Evolutionary conservation across 768 basidiomycete species (phyloP).

Genomic region (Boletus speciosus): DNA sequence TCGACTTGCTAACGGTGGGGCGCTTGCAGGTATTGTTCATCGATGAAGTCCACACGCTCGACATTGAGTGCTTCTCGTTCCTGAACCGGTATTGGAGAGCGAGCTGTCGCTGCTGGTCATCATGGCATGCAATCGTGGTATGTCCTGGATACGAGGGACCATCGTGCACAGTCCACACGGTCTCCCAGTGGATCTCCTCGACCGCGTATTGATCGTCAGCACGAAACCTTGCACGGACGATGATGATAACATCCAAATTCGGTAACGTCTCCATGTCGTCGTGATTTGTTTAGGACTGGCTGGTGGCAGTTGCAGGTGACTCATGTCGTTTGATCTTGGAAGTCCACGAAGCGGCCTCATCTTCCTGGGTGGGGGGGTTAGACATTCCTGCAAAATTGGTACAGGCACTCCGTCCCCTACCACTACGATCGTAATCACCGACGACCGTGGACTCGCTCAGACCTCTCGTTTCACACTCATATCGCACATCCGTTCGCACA

Average conservation of each 20-base stretch:
- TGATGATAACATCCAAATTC: conserved; percentile 68
- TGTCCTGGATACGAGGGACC: conserved; percentile 92
- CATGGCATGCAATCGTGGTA: conserved; percentile 97
- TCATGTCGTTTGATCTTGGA: too few relatives aligned
- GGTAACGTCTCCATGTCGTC: conserved; percentile 41
- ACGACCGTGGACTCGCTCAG: conserved; percentile 66
- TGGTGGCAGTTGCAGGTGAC: not conserved
- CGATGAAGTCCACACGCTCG: conserved; percentile 98
- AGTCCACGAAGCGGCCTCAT: too few relatives aligned
- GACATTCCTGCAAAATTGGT: too few relatives aligned
- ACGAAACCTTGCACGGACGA: conserved; percentile 81
- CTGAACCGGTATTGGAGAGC: conserved; percentile 90
- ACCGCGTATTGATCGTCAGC: conserved; percentile 93
- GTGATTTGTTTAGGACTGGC: not conserved
- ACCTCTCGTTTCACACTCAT: conserved; percentile 88
- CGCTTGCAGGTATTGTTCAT: conserved; percentile 81
- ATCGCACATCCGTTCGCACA: conserved; percentile 88
- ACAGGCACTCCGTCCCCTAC: too few relatives aligned
- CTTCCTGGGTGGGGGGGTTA: too few relatives aligned
- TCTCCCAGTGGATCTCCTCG: conserved; percentile 89
- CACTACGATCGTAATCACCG: too few relatives aligned
- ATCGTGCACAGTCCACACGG: conserved; percentile 94
- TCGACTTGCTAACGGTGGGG: not conserved
- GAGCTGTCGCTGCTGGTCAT: conserved; percentile 94
- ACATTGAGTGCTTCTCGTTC: conserved; percentile 99